These are phyloP conservation scores for Phaeotremella fagi DNA, from an alignment of 768 basidiomycete genomes.

Conservation along the genomic window DNA sequence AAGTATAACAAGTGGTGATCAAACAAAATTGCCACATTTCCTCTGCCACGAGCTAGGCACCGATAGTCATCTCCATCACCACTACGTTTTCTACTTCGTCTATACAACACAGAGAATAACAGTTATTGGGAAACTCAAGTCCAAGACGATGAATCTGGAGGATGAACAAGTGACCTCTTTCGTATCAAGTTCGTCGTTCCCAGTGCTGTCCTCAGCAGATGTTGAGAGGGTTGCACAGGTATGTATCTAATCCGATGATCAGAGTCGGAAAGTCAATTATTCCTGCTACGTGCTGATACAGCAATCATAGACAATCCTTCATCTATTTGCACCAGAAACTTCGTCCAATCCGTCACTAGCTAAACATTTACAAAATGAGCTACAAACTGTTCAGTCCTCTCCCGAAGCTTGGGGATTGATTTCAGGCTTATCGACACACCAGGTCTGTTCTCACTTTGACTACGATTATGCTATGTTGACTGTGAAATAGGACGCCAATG, in stretches of 20 bases:
- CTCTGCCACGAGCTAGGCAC: no score
- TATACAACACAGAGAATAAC: background rate
- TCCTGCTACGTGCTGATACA: background rate
- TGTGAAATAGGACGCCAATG: conserved; percentile 60
- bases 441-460: conserved; percentile 16
- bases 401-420: conserved; percentile 47
- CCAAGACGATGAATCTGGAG: background rate
- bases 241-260: background rate
- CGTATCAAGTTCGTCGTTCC: conserved; percentile 11
- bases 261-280: background rate
- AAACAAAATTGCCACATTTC: no score
- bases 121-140: background rate
- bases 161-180: background rate
- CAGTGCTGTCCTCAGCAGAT: conserved; percentile 29
- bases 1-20: no score
- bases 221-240: conserved; percentile 38
- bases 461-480: background rate
- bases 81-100: no score
- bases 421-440: conserved; percentile 35
- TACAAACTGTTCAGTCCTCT: conserved; percentile 35
- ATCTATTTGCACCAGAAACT: conserved; percentile 35
- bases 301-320: conserved; percentile 35
- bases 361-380: conserved; percentile 36
- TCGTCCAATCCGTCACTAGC: conserved; percentile 31
- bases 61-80: no score